phyloP scores from a whole-genome alignment of 768 basidiomycete species.

The Rhizopogon salebrosus region DNA sequence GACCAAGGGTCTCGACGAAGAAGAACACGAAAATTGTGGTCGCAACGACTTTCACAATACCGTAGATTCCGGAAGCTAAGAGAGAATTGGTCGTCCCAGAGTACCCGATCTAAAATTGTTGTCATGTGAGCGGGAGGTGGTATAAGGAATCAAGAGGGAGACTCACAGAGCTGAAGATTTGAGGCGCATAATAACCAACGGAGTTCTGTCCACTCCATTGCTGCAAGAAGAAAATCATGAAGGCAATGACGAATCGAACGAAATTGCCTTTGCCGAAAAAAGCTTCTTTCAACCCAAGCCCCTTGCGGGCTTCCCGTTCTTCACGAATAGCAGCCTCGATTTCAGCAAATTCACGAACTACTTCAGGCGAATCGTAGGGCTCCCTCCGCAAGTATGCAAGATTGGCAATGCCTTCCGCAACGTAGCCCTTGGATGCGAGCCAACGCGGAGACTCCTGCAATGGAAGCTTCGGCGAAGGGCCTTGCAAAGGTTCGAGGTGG shows the following conservation, averaged over 20 bases:
- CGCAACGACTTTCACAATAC: constrained; percentile 62
- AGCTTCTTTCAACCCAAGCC: constrained; percentile 63
- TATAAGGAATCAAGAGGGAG: background rate
- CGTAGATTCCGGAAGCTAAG: constrained; percentile 70
- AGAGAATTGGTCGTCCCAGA: constrained; percentile 53
- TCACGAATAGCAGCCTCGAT: constrained; percentile 77
- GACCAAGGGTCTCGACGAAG: constrained; percentile 62
- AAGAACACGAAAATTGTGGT: constrained; percentile 64
- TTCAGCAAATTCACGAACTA: constrained; percentile 66
- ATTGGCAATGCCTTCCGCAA: constrained; percentile 48
- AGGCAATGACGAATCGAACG: constrained; percentile 80
- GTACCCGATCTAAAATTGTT: constrained; percentile 53
- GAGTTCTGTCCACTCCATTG: constrained; percentile 86
- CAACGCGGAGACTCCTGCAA: constrained; percentile 69
- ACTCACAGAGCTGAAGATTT: constrained; percentile 62
- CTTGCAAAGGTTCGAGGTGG: background rate
- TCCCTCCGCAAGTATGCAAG: constrained; percentile 61
- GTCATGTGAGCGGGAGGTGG: background rate
- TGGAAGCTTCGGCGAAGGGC: constrained; percentile 14
- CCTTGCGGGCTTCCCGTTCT: constrained; percentile 60
- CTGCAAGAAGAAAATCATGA: constrained; percentile 73
- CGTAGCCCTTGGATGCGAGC: constrained; percentile 60
- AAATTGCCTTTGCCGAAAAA: constrained; percentile 81
- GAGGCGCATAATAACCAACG: constrained; percentile 72
- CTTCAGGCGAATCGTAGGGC: constrained; percentile 32